phyloP scores from a whole-genome alignment of 2,329 filamentous ascomycete genomes.

The Calycina herbarum region DNA sequence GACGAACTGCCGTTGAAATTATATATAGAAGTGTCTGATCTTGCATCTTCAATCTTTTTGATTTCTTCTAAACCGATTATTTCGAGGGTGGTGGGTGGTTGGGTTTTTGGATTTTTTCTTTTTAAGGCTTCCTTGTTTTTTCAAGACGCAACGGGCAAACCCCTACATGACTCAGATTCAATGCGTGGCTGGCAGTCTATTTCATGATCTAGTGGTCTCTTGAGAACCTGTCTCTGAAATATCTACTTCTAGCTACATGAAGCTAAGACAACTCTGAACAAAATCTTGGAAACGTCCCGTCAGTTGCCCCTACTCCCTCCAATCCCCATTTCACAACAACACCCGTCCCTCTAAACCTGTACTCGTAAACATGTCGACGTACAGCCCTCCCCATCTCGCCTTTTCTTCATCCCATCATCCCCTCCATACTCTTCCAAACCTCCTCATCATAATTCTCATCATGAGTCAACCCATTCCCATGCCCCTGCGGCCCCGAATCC shows the following conservation, averaged over 20 bases:
- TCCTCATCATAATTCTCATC: constrained; percentile 10
- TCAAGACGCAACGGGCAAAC: not conserved
- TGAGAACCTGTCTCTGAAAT: no score
- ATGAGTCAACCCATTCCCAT: constrained; percentile 12
- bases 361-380: not conserved
- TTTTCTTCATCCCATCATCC: constrained; percentile 5
- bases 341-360: not conserved
- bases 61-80: not conserved
- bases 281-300: not conserved
- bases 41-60: no score
- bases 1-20: no score
- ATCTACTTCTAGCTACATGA: not conserved
- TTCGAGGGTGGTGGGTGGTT: not conserved
- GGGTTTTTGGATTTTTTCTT: not conserved
- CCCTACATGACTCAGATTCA: not conserved
- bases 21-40: no score
- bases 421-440: constrained; percentile 15
- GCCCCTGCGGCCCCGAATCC: constrained; percentile 41
- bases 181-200: not conserved
- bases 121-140: not conserved
- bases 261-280: not conserved
- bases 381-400: no score
- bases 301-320: not conserved
- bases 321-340: not conserved
- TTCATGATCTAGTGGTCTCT: not conserved